A percentile compares a stretch with the other conserved stretches of the same genome.
These are phyloP conservation scores for Nakazawaea populi DNA, from an alignment of 805 yeast species.

Conservation along the genomic window DNA sequence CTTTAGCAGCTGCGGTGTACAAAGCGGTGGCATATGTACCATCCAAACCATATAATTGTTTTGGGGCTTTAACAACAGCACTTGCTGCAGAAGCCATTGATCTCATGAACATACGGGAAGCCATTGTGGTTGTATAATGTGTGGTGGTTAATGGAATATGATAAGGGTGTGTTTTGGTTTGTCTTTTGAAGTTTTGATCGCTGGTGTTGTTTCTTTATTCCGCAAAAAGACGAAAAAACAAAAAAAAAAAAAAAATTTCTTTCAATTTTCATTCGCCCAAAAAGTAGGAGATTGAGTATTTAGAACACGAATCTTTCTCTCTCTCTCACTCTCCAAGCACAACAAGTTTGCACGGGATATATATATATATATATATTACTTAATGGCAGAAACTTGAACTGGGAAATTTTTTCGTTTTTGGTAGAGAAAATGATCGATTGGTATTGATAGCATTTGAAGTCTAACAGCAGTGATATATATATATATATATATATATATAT, in stretches of 20 bases:
- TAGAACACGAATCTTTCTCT: neutral
- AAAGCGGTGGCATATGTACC: slow-evolving; percentile 97
- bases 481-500: neutral
- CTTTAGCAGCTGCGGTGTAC: slow-evolving; percentile 85
- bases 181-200: neutral
- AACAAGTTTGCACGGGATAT: too few species aligned
- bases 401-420: neutral
- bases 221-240: neutral
- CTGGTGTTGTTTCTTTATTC: neutral
- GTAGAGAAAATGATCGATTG: too few species aligned
- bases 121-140: slow-evolving; percentile 29
- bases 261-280: neutral
- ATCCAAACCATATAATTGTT: slow-evolving; percentile 90
- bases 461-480: too few species aligned
- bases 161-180: neutral
- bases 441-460: too few species aligned
- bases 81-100: slow-evolving; percentile 64
- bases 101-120: slow-evolving; percentile 63
- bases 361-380: too few species aligned
- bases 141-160: neutral
- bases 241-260: neutral
- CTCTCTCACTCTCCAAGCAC: too few species aligned
- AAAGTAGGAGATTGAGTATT: neutral
- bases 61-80: slow-evolving; percentile 70
- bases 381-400: neutral